Percentiles rank a stretch among this genome's conserved stretches.
Evolutionary conservation across 495 filamentous ascomycete genomes (phyloP).

Genomic region (Patellaria atrata): DNA sequence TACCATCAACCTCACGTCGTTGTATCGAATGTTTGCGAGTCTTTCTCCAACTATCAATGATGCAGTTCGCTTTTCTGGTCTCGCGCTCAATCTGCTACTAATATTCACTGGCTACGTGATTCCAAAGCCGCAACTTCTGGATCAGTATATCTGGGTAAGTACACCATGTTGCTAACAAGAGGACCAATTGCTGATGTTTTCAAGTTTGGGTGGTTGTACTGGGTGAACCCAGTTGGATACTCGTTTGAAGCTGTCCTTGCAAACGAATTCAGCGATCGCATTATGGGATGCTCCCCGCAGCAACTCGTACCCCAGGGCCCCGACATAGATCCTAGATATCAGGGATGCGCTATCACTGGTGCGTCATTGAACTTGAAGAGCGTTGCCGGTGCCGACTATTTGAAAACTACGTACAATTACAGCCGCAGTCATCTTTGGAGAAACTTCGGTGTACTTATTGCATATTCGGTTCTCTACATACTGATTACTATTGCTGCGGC

Average conservation of each 20-base stretch:
- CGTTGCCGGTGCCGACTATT: slow-evolving; percentile 41
- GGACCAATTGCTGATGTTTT: no score
- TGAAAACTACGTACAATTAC: slow-evolving; percentile 40
- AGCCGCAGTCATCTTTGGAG: slow-evolving; percentile 44
- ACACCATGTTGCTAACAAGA: no score
- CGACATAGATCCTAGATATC: slow-evolving; percentile 39
- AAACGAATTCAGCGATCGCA: slow-evolving; percentile 35
- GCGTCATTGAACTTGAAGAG: slow-evolving; percentile 37
- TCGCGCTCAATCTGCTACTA: slow-evolving; percentile 46
- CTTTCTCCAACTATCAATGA: slow-evolving; percentile 59
- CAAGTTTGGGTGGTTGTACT: slow-evolving; percentile 46
- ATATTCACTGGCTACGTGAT: slow-evolving; percentile 45
- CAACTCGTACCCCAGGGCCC: slow-evolving; percentile 35
- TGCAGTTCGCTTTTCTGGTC: slow-evolving; percentile 55
- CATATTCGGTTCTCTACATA: slow-evolving; percentile 31
- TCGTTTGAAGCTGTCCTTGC: slow-evolving; percentile 45
- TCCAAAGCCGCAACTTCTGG: slow-evolving; percentile 29
- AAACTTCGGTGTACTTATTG: slow-evolving; percentile 46
- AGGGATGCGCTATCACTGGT: slow-evolving; percentile 42
- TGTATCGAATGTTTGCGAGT: slow-evolving; percentile 67
- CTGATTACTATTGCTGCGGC: slow-evolving; percentile 24
- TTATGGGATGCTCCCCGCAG: slow-evolving; percentile 40
- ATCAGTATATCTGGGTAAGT: slow-evolving; percentile 37
- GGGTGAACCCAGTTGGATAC: slow-evolving; percentile 40
- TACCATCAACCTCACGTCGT: slow-evolving; percentile 50